A percentile compares a stretch with the other conserved stretches of the same genome.
Evolutionary conservation across 2,329 filamentous ascomycete species (phyloP).

Genomic region (Arthrobotrys sphaeroides): DNA sequence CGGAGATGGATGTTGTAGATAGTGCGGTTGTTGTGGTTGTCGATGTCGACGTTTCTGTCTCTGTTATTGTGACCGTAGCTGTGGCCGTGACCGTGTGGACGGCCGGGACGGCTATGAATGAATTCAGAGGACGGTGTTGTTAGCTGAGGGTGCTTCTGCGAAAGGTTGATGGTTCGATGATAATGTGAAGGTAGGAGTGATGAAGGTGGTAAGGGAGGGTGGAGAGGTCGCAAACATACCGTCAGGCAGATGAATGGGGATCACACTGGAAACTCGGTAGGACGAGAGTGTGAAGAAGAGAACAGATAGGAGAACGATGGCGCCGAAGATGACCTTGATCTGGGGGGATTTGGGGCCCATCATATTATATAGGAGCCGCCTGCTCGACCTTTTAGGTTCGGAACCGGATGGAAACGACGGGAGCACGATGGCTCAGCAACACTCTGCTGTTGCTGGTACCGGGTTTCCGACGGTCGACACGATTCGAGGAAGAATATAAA

Average conservation of each 20-base stretch:
- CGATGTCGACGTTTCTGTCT: background rate
- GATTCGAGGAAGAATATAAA: background rate
- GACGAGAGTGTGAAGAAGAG: constrained; percentile 28
- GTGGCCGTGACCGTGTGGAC: background rate
- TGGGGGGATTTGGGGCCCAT: constrained; percentile 9
- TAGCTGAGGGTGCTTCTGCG: background rate
- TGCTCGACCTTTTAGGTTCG: background rate
- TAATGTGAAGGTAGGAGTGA: background rate
- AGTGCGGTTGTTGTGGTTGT: background rate
- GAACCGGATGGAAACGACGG: background rate
- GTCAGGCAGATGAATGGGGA: constrained; percentile 7
- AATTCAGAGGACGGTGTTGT: background rate
- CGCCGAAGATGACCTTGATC: constrained; percentile 21
- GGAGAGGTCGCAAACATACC: background rate
- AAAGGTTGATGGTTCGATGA: background rate
- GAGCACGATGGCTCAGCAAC: background rate
- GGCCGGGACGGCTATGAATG: background rate
- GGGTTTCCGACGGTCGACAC: background rate
- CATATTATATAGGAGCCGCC: background rate
- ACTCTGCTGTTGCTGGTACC: background rate
- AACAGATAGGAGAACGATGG: constrained; percentile 25
- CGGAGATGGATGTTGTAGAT: background rate
- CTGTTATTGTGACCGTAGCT: background rate
- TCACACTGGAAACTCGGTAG: constrained; percentile 27
- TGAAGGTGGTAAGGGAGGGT: background rate